These are phyloP conservation scores for Rhododendron mucronatum DNA, from an alignment of 148 eudicot genomes.

Conservation along the genomic window DNA sequence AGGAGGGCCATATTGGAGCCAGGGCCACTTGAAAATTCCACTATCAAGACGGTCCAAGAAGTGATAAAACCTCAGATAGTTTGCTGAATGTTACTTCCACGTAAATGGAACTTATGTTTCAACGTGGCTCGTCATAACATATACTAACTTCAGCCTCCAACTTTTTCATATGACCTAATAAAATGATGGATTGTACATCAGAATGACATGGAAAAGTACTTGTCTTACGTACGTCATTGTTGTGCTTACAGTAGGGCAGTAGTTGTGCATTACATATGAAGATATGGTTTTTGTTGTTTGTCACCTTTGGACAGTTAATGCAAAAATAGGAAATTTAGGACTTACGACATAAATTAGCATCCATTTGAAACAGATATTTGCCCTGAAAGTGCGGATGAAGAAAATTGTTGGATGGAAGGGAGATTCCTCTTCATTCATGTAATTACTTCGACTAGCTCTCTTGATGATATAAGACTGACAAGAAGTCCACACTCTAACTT, in stretches of 20 bases:
- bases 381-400: not conserved
- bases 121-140: not conserved
- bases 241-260: not conserved
- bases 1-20: slow-evolving; percentile 51
- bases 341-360: not conserved
- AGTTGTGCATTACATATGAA: not conserved
- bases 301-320: not conserved
- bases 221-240: not conserved
- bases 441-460: not conserved
- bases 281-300: not conserved
- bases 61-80: slow-evolving; percentile 87
- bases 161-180: not conserved
- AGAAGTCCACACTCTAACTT: not conserved
- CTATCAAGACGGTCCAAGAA: slow-evolving; percentile 81
- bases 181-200: not conserved
- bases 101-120: not conserved
- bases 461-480: not conserved
- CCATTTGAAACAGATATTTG: not conserved
- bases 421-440: not conserved
- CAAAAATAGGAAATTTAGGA: not conserved
- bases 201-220: not conserved
- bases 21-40: slow-evolving; percentile 65
- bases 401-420: not conserved
- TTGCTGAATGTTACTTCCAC: not conserved
- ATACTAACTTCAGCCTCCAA: not conserved